These are phyloP conservation scores for Hemileccinum rubropunctum DNA, from an alignment of 768 basidiomycete species.

Conservation along the genomic window DNA sequence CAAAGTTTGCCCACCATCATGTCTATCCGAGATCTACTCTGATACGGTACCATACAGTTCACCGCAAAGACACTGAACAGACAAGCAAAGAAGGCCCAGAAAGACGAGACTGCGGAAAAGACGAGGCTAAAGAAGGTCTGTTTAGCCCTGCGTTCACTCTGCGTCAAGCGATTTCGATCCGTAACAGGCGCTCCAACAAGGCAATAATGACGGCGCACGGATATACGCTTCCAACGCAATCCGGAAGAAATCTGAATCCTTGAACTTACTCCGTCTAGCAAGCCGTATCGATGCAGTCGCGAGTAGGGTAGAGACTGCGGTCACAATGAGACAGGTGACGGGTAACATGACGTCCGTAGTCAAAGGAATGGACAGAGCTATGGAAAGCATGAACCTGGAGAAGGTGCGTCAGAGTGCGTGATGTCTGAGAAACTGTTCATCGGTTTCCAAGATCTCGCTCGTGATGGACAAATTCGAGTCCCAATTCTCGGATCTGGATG, in stretches of 20 bases:
- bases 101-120: constrained; percentile 91
- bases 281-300: constrained; percentile 97
- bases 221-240: constrained; percentile 99
- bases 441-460: constrained; percentile 72
- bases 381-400: constrained; percentile 99
- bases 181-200: constrained; percentile 87
- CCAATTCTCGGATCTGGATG: constrained; percentile 95
- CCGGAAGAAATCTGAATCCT: constrained; percentile 91
- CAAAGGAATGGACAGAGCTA: constrained; percentile 97
- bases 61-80: constrained; percentile 93
- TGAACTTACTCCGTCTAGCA: constrained; percentile 87
- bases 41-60: constrained; percentile 55
- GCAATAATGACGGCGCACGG: constrained; percentile 93
- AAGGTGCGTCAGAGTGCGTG: constrained; percentile 51
- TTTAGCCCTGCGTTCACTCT: background rate
- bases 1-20: constrained; percentile 57
- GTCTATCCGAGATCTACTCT: constrained; percentile 11
- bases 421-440: background rate
- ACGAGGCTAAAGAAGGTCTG: constrained; percentile 87
- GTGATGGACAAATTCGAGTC: constrained; percentile 99
- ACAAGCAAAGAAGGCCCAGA: constrained; percentile 97
- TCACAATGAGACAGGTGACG: constrained; percentile 96
- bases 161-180: background rate
- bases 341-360: constrained; percentile 97
- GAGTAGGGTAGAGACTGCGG: constrained; percentile 95